A percentile compares a stretch with the other conserved stretches of the same genome.
Conservation (phyloP, 768 basidiomycete genomes). For the Xerocomellus intermedius region DNA sequence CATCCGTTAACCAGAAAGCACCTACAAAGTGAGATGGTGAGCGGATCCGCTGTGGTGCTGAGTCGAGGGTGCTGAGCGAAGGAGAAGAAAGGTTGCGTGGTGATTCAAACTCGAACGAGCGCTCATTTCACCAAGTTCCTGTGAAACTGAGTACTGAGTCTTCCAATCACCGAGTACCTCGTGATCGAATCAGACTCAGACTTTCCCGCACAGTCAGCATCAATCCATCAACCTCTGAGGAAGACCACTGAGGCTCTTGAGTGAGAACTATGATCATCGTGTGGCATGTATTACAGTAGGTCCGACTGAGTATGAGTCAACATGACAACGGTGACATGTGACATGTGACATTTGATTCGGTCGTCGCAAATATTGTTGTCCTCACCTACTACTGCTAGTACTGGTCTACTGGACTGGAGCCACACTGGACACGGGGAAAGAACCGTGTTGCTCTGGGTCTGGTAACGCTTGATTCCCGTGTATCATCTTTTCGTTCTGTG, state of each 20-base stretch:
- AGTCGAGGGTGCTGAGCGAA: background rate
- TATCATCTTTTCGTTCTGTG: no score
- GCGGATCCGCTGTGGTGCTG: background rate
- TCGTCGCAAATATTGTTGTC: no score
- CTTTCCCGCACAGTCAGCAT: background rate
- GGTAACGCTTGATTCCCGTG: no score
- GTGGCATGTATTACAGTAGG: background rate
- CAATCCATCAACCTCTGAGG: background rate
- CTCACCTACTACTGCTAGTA: no score
- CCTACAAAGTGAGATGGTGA: background rate
- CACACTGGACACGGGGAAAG: no score
- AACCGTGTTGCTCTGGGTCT: no score
- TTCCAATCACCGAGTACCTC: no score
- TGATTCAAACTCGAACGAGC: background rate
- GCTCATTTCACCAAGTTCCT: background rate
- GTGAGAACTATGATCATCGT: background rate
- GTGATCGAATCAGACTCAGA: no score
- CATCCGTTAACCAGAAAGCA: slow-evolving; percentile 1
- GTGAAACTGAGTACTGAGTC: background rate
- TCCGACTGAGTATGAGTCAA: background rate
- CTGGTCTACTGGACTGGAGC: no score
- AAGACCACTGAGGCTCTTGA: background rate
- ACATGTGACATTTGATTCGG: no score
- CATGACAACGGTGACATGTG: no score
- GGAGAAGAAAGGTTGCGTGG: background rate